These are phyloP conservation scores for Arthrobotrys sinensis DNA, from an alignment of 2,329 filamentous ascomycete genomes.

Conservation along the genomic window DNA sequence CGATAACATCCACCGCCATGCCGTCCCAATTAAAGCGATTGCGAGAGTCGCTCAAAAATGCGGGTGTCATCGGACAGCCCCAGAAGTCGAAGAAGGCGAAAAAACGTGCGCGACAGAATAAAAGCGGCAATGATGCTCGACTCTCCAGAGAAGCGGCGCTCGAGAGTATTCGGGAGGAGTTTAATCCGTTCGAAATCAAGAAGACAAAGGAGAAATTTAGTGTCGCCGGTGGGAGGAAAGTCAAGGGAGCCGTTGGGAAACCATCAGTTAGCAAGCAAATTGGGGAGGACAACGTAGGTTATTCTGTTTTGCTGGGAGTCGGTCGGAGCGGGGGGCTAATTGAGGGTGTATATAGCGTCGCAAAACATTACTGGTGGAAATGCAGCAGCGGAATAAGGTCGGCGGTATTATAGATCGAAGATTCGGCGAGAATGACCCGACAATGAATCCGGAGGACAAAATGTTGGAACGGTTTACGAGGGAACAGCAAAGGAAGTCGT, in stretches of 20 bases:
- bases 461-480: constrained; percentile 91
- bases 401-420: constrained; percentile 93
- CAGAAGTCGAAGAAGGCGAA: constrained; percentile 96
- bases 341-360: constrained; percentile 74
- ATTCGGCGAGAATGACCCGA: constrained; percentile 95
- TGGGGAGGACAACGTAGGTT: constrained; percentile 83
- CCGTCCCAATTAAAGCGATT: constrained; percentile 97
- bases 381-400: constrained; percentile 89
- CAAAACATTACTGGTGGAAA: constrained; percentile 87
- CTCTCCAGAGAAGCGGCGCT: constrained; percentile 83
- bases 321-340: constrained; percentile 16
- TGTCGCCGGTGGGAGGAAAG: constrained; percentile 67
- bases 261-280: constrained; percentile 88
- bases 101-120: constrained; percentile 68
- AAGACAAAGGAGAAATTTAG: constrained; percentile 63
- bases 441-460: constrained; percentile 92
- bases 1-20: constrained; percentile 22
- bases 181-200: constrained; percentile 98
- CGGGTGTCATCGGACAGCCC: constrained; percentile 90
- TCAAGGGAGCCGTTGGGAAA: constrained; percentile 74
- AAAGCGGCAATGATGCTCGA: constrained; percentile 76
- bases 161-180: constrained; percentile 89
- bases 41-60: constrained; percentile 89
- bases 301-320: not conserved
- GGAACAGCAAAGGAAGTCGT: constrained; percentile 78